Conservation (phyloP, 257 asterid species). For the Jaltomata sinuosa region DNA sequence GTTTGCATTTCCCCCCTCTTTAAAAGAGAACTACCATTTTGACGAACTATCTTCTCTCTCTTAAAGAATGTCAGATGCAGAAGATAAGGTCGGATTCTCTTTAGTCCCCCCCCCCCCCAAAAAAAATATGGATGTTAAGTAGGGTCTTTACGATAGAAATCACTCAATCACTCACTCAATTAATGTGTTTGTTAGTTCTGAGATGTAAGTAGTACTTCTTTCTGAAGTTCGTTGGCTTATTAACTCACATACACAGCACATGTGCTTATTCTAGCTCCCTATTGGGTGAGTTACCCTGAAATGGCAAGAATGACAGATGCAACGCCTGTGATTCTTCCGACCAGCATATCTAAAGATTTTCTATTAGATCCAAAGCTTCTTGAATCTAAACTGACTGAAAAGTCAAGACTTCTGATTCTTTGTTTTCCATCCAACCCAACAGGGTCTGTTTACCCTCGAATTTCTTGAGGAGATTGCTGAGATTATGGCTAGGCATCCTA, state of each 20-base stretch:
- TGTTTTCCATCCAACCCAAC: slow-evolving; percentile 99
- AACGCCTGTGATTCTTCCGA: slow-evolving; percentile 72
- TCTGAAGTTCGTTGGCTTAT: not conserved
- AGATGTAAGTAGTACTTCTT: not conserved
- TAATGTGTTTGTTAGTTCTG: not conserved
- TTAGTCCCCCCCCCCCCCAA: not conserved
- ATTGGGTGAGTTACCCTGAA: slow-evolving; percentile 98
- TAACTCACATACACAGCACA: slow-evolving; percentile 10
- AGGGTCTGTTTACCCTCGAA: slow-evolving; percentile 88
- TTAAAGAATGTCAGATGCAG: not conserved
- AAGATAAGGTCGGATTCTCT: not conserved
- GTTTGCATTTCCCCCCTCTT: not conserved
- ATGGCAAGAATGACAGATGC: slow-evolving; percentile 98
- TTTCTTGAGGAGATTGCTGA: slow-evolving; percentile 86
- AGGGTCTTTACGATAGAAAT: not conserved
- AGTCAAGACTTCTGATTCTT: slow-evolving; percentile 83
- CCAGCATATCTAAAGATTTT: slow-evolving; percentile 67
- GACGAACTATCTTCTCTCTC: not conserved
- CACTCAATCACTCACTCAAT: not conserved
- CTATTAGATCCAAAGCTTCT: slow-evolving; percentile 77
- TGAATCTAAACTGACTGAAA: slow-evolving; percentile 66
- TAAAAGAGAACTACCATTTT: not conserved
- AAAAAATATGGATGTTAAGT: not conserved
- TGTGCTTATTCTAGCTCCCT: slow-evolving; percentile 98
- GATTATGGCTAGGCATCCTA: slow-evolving; percentile 81